These are phyloP conservation scores for Flaveria floridana DNA, from an alignment of 140 eudicot species.

Conservation along the genomic window DNA sequence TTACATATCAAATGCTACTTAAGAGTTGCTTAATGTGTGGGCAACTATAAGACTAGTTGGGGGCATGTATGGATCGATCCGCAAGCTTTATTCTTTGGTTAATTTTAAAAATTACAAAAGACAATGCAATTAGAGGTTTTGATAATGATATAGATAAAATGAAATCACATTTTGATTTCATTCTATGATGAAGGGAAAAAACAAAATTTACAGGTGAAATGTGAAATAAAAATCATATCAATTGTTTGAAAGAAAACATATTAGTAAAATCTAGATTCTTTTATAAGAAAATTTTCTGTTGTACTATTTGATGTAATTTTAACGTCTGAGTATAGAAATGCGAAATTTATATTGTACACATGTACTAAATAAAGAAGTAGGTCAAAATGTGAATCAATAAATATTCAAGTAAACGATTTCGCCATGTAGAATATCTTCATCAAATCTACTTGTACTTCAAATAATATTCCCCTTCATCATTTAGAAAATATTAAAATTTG, in stretches of 20 bases:
- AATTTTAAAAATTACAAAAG: too few relatives aligned
- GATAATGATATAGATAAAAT: too few relatives aligned
- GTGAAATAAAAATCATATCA: not conserved
- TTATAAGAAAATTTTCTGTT: not conserved
- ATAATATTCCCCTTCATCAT: constrained; percentile 28
- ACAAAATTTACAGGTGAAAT: not conserved
- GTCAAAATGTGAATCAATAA: constrained; percentile 25
- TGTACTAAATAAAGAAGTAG: not conserved
- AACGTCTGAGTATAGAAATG: not conserved
- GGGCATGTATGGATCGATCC: too few relatives aligned
- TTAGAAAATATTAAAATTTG: constrained; percentile 28
- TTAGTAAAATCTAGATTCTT: not conserved
- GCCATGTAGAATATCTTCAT: constrained; percentile 28
- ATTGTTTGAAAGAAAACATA: not conserved
- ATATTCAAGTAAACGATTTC: constrained; percentile 21
- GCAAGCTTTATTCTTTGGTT: too few relatives aligned
- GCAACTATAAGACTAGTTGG: too few relatives aligned
- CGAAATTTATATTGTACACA: not conserved
- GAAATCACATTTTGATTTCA: not conserved
- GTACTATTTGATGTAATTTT: not conserved
- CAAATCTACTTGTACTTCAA: constrained; percentile 31
- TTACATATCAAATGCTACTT: too few relatives aligned
- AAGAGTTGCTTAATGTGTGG: too few relatives aligned
- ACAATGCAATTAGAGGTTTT: too few relatives aligned
- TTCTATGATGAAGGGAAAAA: not conserved